Conservation (phyloP, 441 rosid genomes). For the Pelargonium fulgidum region DNA sequence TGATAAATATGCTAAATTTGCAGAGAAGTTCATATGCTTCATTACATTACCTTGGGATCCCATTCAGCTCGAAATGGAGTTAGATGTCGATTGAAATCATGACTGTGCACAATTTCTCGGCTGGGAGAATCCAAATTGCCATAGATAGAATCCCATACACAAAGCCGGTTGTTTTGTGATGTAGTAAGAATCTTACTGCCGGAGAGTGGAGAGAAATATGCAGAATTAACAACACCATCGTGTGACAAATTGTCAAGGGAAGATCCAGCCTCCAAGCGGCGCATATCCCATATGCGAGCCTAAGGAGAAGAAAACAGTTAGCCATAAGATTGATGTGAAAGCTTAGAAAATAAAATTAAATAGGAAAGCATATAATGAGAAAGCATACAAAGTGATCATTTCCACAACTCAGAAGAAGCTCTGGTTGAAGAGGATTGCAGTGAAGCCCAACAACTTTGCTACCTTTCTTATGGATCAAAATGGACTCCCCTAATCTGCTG, state of each 20-base stretch:
- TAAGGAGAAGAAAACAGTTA: constrained; percentile 24
- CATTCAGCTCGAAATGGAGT: constrained; percentile 95
- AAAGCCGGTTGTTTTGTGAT: constrained; percentile 78
- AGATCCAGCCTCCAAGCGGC: constrained; percentile 52
- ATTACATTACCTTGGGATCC: constrained; percentile 74
- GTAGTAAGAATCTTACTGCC: constrained; percentile 86
- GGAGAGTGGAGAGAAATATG: constrained; percentile 80
- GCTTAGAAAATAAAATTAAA: background rate
- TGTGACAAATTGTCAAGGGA: constrained; percentile 56
- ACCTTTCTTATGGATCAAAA: constrained; percentile 84
- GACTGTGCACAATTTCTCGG: constrained; percentile 95
- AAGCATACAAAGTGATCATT: constrained; percentile 88
- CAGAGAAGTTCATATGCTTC: background rate
- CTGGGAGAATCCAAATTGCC: constrained; percentile 73
- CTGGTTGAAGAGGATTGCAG: constrained; percentile 87
- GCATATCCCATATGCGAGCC: constrained; percentile 96
- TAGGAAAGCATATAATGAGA: background rate
- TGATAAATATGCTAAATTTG: background rate
- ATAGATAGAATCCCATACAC: constrained; percentile 83
- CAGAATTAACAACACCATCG: constrained; percentile 87
- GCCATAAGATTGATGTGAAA: constrained; percentile 6
- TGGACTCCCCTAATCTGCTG: constrained; percentile 38
- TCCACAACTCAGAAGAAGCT: constrained; percentile 82
- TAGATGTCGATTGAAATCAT: constrained; percentile 84
- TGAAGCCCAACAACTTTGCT: constrained; percentile 90